These are phyloP conservation scores for Glycine latifolia DNA, from an alignment of 306 rosid species.

Conservation along the genomic window DNA sequence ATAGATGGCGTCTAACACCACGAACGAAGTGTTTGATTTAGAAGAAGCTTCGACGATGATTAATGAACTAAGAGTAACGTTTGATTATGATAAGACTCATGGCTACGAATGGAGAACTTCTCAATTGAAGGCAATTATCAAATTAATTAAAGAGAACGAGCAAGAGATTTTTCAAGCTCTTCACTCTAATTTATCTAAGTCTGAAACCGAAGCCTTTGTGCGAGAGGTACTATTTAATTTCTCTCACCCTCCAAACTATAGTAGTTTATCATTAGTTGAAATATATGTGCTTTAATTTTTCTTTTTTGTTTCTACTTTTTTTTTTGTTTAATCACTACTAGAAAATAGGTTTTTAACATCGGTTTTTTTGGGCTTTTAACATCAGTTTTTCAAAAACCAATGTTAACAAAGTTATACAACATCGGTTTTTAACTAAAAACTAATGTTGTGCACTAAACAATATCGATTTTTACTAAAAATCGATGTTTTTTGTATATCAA, in stretches of 20 bases:
- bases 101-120: constrained; percentile 68
- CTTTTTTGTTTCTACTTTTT: no score
- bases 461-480: no score
- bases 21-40: constrained; percentile 44
- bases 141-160: constrained; percentile 48
- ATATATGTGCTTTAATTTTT: no score
- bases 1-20: constrained; percentile 40
- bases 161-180: constrained; percentile 57
- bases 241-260: background rate
- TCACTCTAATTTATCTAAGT: constrained; percentile 58
- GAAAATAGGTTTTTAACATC: no score
- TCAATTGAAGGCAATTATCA: constrained; percentile 55
- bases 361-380: no score
- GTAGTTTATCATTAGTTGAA: background rate
- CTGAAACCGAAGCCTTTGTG: constrained; percentile 50
- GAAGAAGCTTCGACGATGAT: constrained; percentile 53
- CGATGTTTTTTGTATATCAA: no score
- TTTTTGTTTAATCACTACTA: no score
- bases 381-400: no score
- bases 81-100: constrained; percentile 54
- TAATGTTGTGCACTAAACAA: no score
- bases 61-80: constrained; percentile 51
- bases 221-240: constrained; percentile 43
- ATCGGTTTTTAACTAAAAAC: no score
- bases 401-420: no score